Percentiles rank a stretch among this genome's conserved stretches.
These are phyloP conservation scores for Cruciata laevipes DNA, from an alignment of 257 asterid genomes.

Conservation along the genomic window DNA sequence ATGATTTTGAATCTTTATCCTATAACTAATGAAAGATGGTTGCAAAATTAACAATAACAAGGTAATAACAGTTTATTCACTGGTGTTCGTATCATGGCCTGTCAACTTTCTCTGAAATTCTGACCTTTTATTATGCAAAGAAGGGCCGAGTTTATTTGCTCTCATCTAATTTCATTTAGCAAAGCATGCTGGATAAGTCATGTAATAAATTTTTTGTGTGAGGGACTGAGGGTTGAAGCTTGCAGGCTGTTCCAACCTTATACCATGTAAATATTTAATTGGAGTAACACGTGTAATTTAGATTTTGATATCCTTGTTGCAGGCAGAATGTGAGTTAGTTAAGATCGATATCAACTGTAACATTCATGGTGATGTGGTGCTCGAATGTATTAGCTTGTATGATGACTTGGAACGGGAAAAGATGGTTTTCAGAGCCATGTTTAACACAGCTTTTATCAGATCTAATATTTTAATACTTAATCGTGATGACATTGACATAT, in stretches of 20 bases:
- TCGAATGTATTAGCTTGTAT: slow-evolving; percentile 76
- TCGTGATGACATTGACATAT: slow-evolving; percentile 70
- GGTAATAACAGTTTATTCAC: too few species aligned
- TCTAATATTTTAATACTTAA: slow-evolving; percentile 87
- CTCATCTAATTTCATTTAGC: not conserved
- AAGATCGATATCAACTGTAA: slow-evolving; percentile 84
- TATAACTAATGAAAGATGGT: not conserved
- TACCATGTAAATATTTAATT: not conserved
- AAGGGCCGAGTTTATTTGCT: not conserved
- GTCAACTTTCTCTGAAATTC: not conserved
- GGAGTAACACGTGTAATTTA: not conserved
- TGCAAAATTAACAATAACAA: not conserved
- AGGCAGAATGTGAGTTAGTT: slow-evolving; percentile 76
- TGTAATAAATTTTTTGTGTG: too few species aligned
- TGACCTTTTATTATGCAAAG: not conserved
- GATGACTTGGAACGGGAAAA: slow-evolving; percentile 69
- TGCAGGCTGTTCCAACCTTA: slow-evolving; percentile 3
- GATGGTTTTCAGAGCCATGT: slow-evolving; percentile 90
- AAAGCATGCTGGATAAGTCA: not conserved
- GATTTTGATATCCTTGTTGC: slow-evolving; percentile 23
- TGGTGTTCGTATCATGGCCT: not conserved
- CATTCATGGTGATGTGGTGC: slow-evolving; percentile 92
- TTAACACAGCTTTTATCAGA: slow-evolving; percentile 90
- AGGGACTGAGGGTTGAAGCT: not conserved
- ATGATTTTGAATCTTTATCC: not conserved